Evolutionary conservation across 1,284 basidiomycete species (phyloP).

Genomic region (Heterobasidion irregulare): DNA sequence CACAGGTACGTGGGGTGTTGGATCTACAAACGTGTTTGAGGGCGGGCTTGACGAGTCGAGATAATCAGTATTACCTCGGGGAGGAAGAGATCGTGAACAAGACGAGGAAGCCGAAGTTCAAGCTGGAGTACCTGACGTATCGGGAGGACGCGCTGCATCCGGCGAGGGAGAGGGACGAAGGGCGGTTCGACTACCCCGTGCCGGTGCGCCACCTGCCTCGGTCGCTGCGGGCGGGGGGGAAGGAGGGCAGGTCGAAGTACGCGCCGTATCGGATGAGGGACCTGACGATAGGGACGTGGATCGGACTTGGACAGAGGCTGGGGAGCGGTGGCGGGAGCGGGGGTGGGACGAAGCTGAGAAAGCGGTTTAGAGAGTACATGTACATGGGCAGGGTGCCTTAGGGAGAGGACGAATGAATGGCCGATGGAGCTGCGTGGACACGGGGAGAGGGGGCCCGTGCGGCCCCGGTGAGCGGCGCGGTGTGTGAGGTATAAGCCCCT

Average conservation of each 20-base stretch:
- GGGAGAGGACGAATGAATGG: conserved; percentile 1
- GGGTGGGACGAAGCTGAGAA: conserved; percentile 54
- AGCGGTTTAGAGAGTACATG: conserved; percentile 63
- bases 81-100: conserved; percentile 50
- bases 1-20: conserved; percentile 47
- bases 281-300: conserved; percentile 75
- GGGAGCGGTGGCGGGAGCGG: conserved; percentile 41
- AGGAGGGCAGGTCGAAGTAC: conserved; percentile 38
- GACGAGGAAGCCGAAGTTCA: conserved; percentile 50
- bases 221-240: conserved; percentile 35
- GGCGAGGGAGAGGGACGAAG: conserved; percentile 20
- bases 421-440: neutral
- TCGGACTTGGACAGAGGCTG: conserved; percentile 60
- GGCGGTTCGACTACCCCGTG: conserved; percentile 39
- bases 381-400: conserved; percentile 40
- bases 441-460: conserved; percentile 2
- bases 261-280: conserved; percentile 67
- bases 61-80: conserved; percentile 67
- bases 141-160: conserved; percentile 27
- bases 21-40: neutral
- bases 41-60: neutral
- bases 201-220: conserved; percentile 61
- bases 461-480: too few relatives aligned
- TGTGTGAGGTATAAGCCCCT: too few relatives aligned
- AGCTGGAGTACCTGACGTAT: conserved; percentile 78